These are phyloP conservation scores for Lentinus polychrous DNA, from an alignment of 1,284 basidiomycete genomes.

Conservation along the genomic window DNA sequence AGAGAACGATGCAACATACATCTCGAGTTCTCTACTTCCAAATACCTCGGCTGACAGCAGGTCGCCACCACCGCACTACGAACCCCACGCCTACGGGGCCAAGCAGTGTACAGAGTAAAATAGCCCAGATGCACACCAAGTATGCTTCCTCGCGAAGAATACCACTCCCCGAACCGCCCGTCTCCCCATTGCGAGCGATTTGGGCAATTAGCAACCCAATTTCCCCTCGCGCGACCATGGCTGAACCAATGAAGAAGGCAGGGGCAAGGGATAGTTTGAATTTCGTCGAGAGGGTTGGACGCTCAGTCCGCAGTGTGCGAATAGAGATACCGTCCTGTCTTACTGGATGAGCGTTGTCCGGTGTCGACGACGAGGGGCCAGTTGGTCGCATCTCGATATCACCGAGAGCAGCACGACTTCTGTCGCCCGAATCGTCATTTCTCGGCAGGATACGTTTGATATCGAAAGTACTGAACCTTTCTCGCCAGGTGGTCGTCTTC, in stretches of 20 bases:
- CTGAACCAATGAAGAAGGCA: constrained; percentile 26
- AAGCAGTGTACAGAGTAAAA: constrained; percentile 40
- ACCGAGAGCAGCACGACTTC: neutral
- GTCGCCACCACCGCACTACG: constrained; percentile 16
- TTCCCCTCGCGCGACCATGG: constrained; percentile 47
- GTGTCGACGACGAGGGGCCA: neutral
- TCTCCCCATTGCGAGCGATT: constrained; percentile 15
- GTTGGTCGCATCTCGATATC: neutral
- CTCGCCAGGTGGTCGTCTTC: neutral
- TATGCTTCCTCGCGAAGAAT: constrained; percentile 33
- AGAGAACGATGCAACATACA: no score
- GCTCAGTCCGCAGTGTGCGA: neutral
- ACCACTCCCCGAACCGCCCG: constrained; percentile 3
- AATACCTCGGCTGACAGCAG: constrained; percentile 10
- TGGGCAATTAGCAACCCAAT: constrained; percentile 39
- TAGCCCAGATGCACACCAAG: constrained; percentile 40
- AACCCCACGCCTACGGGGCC: constrained; percentile 36
- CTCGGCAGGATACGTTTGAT: no score
- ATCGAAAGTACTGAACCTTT: neutral
- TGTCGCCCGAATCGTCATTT: no score
- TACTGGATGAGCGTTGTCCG: neutral
- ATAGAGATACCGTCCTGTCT: neutral
- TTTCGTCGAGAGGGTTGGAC: neutral
- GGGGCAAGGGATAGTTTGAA: constrained; percentile 9
- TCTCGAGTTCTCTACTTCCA: no score